phyloP scores from a whole-genome alignment of 202 grass and related monocot genomes.

The Cymbopogon flexuosus region DNA sequence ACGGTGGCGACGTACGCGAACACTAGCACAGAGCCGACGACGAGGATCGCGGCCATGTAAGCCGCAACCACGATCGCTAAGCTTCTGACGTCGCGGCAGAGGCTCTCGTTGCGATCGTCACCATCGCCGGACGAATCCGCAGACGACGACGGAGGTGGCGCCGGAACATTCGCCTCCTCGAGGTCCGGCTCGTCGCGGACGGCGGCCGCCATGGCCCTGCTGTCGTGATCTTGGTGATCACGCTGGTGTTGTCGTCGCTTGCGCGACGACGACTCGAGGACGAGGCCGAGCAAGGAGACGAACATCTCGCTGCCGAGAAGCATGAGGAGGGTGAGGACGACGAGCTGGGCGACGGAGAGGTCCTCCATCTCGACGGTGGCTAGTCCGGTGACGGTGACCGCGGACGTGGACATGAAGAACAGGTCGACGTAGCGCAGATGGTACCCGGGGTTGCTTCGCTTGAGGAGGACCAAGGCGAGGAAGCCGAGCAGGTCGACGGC shows the following conservation, averaged over 20 bases:
- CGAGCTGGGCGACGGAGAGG: constrained; percentile 48
- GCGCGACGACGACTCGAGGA: background rate
- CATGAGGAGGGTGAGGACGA: constrained; percentile 56
- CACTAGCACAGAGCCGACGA: constrained; percentile 31
- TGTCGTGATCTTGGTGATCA: too few relatives aligned
- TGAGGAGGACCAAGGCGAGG: constrained; percentile 36
- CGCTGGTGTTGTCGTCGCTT: too few relatives aligned
- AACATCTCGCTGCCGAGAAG: constrained; percentile 64
- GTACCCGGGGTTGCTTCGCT: constrained; percentile 22
- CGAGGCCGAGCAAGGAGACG: constrained; percentile 40
- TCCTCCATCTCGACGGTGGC: constrained; percentile 55
- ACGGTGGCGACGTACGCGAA: constrained; percentile 42
- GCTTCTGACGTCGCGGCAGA: background rate
- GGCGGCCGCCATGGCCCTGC: constrained; percentile 17
- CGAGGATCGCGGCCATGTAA: constrained; percentile 37
- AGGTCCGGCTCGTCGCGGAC: constrained; percentile 6
- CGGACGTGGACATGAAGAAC: constrained; percentile 61
- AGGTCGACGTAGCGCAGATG: constrained; percentile 37
- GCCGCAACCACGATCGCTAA: constrained; percentile 26
- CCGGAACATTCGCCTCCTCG: constrained; percentile 7
- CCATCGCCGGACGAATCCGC: background rate
- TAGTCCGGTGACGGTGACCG: constrained; percentile 58
- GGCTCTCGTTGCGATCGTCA: background rate
- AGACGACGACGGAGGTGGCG: background rate
- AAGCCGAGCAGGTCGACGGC: constrained; percentile 51